Base-by-base conservation (phyloP, 2,329 filamentous ascomycete genomes). In the Pezicula carpinea region DNA sequence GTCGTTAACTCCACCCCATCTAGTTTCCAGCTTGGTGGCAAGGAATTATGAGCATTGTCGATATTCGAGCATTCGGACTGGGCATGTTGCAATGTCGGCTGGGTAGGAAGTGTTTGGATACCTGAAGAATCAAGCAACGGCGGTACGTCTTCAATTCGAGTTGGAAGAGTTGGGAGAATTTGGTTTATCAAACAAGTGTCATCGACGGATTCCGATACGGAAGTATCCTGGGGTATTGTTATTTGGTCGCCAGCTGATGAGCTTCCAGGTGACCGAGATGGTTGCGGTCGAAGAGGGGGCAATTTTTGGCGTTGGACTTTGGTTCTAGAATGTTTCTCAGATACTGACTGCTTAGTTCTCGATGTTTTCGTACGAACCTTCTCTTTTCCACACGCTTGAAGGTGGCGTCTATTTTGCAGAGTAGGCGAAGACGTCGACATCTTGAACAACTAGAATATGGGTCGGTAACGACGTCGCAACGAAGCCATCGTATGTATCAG, bases 381-480 rank as follows among this genome's bases (percentile, higher is more conserved):
- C 86, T 79, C 71, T 90, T 90, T 53, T 85, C 83, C 17, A 89
- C 73, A 58, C 86, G 82, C 73, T 89, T 89, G 69, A 90, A 90
- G 66, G 88, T 87, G 61, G 85, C 86, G 65, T 89, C 85, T 66
- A 90, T 89, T 65, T 87, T 86, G 73, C 87, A 90, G 49, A 81
- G 77, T 52, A 90, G 81, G 65, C 83, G 85, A 60, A 89, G 80
- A 57, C 87, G 85, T 61, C 80, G 79, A 69, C 86, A 90, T 50
- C 86, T 77, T 42, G 82, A 82, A 70, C 86, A 90, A 59, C 80
- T 80, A 59, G 81, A 76, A 66, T 88, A 89, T 19, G 85, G 85
- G 14, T 87, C 85, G 65, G 88, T 84, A 58, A 86, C 74, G 58
- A 90, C 86, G 70, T 90, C 85, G 74, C 86, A 90, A 61, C 85